Base-by-base conservation (phyloP, 805 yeast genomes). In the Wickerhamomyces bisporus region DNA sequence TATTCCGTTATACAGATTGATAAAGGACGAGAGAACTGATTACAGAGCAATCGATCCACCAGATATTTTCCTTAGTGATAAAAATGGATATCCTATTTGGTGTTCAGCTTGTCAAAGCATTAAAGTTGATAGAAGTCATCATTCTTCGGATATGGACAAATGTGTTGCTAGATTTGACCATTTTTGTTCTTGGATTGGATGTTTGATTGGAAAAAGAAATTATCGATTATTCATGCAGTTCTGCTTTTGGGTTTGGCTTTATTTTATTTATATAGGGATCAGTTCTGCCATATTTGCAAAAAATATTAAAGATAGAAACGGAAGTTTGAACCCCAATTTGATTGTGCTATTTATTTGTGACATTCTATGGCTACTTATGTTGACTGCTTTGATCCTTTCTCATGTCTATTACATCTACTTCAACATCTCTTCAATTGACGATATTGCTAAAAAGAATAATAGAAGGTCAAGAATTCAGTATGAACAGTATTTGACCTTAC, bases 101-200 rank as follows among this genome's bases (percentile, higher is more conserved):
- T 87, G 96, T 52, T 60, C 81, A 1, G 57, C 62, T 10, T 86
- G 96, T 54, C 65, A 73, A 34, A 70, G 81, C 5, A 58, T 85
- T 23, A 86, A 85, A 52, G 68, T 80, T 2, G 72, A 76, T 19
- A 66, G 96, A 36, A 58, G 84, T 0, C 91, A 78, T 47, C 96
- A 86, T 53, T 80, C 88, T 28, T 66, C 73, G 3, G 66, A 71
- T 34, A 36, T 62, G 36, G 70, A 68, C 3, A 52, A 59, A 18
- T 86, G 95, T 53, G 77, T 88, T 0, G 77, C 85, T 0, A 68
- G 72, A 40, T 82, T 85, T 67, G 98, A 89, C 59, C 98, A 89
- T 57, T 81, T 70, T 51, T 89, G 98, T 55, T 53, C 77, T 1
- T 87, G 86, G 81, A 59, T 91, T 0, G 94, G 95, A 1, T 56